Evolutionary conservation across 1,139 yeast species (phyloP).

Genomic region (Diutina pseudorugosa): DNA sequence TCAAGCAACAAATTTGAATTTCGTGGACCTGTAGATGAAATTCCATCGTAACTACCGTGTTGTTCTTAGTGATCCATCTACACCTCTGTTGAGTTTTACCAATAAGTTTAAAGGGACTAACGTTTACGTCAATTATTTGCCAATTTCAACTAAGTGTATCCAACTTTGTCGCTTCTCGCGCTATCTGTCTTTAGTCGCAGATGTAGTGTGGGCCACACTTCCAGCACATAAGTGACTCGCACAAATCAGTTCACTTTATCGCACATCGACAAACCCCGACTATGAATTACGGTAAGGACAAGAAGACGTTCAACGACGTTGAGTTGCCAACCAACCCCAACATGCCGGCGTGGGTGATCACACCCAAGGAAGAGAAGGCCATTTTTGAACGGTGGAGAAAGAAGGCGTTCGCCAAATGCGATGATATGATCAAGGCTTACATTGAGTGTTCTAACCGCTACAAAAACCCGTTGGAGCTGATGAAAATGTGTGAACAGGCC

Average conservation of each 20-base stretch:
- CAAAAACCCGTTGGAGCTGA: conserved; percentile 42
- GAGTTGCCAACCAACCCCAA: conserved; percentile 33
- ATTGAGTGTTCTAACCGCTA: conserved; percentile 28
- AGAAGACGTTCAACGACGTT: conserved; percentile 27
- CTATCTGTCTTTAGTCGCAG: not conserved
- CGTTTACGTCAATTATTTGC: no score
- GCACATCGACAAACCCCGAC: not conserved
- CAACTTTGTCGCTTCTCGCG: no score
- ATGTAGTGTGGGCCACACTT: not conserved
- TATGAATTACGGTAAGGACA: conserved; percentile 17
- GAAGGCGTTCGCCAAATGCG: conserved; percentile 62
- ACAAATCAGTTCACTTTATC: not conserved
- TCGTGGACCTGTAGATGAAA: no score
- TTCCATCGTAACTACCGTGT: no score
- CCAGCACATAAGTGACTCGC: not conserved
- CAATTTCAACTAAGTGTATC: no score
- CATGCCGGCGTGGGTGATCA: conserved; percentile 73
- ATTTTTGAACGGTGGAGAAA: conserved; percentile 70
- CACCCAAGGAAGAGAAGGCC: conserved; percentile 78
- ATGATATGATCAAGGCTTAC: conserved; percentile 43
- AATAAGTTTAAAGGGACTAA: no score
- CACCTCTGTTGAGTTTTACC: no score
- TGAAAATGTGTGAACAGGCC: conserved; percentile 36
- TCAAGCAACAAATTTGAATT: no score
- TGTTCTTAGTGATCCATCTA: no score